phyloP scores from a whole-genome alignment of 208 protist genomes.

The Acanthamoeba quina region DNA sequence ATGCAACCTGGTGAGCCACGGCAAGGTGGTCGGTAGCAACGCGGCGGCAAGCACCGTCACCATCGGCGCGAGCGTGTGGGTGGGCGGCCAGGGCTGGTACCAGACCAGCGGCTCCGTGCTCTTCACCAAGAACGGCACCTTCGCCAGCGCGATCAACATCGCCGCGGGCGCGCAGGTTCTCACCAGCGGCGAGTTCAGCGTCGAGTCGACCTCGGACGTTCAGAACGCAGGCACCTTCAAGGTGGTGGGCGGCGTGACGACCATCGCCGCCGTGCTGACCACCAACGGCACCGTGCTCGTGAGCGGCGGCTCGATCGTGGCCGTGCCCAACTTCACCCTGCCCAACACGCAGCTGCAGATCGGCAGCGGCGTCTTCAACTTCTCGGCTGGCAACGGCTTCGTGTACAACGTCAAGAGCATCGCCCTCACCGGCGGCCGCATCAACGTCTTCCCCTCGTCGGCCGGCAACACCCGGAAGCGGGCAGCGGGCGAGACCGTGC shows the following conservation, averaged over 20 bases:
- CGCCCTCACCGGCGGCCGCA: not conserved
- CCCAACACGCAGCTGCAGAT: slow-evolving; percentile 40
- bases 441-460: not conserved
- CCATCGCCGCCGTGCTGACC: slow-evolving; percentile 8
- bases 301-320: slow-evolving; percentile 46
- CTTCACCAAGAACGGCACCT: slow-evolving; percentile 71
- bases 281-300: slow-evolving; percentile 37
- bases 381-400: slow-evolving; percentile 35
- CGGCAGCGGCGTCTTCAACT: slow-evolving; percentile 40
- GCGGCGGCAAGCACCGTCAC: not conserved
- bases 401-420: slow-evolving; percentile 48
- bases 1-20: slow-evolving; percentile 19
- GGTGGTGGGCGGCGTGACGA: slow-evolving; percentile 53
- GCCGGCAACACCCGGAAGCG: not conserved
- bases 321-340: slow-evolving; percentile 48
- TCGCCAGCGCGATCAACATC: slow-evolving; percentile 43
- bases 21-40: not conserved
- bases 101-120: slow-evolving; percentile 9
- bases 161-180: not conserved
- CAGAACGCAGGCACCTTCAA: slow-evolving; percentile 2
- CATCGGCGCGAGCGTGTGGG: slow-evolving; percentile 43
- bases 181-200: slow-evolving; percentile 31
- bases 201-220: slow-evolving; percentile 36
- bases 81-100: slow-evolving; percentile 46
- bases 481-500: not conserved